Conservation (phyloP, 2,329 filamentous ascomycete species). For the Aspergillus sp. region DNA sequence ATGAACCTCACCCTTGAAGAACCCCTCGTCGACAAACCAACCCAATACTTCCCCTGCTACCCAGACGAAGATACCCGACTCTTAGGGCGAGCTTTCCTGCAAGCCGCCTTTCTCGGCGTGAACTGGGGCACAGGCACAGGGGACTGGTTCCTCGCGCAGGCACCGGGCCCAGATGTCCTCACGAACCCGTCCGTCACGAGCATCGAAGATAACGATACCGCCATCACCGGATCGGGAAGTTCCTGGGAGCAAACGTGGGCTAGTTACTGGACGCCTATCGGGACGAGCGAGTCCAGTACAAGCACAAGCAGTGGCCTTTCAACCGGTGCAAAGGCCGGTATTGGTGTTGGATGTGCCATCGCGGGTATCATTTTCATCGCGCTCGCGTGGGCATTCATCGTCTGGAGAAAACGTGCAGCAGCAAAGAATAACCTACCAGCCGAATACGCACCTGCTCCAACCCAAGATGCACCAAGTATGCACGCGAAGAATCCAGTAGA, state of each 20-base stretch:
- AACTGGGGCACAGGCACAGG: constrained; percentile 11
- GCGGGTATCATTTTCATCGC: constrained; percentile 5
- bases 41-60: constrained; percentile 19
- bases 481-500: too few relatives aligned
- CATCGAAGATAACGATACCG: not conserved
- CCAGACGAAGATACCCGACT: constrained; percentile 4
- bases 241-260: not conserved
- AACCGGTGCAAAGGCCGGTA: constrained; percentile 23
- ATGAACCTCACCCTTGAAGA: constrained; percentile 17
- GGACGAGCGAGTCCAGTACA: not conserved
- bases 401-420: not conserved
- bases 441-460: too few relatives aligned
- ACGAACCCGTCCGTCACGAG: not conserved
- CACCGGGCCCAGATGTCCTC: constrained; percentile 13
- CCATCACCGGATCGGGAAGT: not conserved
- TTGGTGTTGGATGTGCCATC: constrained; percentile 14
- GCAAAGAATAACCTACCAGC: not conserved
- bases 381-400: constrained; percentile 11
- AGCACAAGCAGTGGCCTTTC: constrained; percentile 10
- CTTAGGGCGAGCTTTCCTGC: constrained; percentile 19
- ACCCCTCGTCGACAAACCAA: constrained; percentile 12
- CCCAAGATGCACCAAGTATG: too few relatives aligned
- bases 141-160: constrained; percentile 16
- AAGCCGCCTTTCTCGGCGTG: constrained; percentile 18
- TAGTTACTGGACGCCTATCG: not conserved